These are phyloP conservation scores for Podaxis mareebaensis DNA, from an alignment of 768 basidiomycete species.

Conservation along the genomic window DNA sequence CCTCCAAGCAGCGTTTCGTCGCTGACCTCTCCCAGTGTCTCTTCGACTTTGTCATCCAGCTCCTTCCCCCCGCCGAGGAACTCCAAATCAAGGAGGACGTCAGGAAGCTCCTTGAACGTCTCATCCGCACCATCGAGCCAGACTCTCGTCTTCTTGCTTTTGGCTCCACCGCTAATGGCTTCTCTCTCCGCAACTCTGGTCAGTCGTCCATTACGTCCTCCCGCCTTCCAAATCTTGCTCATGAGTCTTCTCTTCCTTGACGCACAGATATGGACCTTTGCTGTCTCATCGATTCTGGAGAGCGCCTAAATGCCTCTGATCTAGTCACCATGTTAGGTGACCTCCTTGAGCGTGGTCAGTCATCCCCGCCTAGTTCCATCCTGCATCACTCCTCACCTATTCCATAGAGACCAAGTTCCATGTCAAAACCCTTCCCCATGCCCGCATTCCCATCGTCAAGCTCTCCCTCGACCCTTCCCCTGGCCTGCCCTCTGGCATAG, in stretches of 20 bases:
- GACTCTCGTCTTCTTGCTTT: conserved; percentile 89
- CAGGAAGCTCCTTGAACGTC: conserved; percentile 88
- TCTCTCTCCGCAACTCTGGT: conserved; percentile 96
- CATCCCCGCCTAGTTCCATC: conserved; percentile 9
- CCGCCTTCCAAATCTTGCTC: no score
- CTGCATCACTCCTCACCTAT: conserved; percentile 14
- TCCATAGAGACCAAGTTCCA: conserved; percentile 87
- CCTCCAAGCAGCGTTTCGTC: conserved; percentile 64
- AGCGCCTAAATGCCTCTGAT: conserved; percentile 79
- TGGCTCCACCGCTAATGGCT: conserved; percentile 96
- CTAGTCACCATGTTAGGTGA: conserved; percentile 94
- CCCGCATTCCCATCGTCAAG: conserved; percentile 98
- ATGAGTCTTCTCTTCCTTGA: no score
- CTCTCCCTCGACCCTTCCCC: conserved; percentile 87
- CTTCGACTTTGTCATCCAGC: conserved; percentile 91
- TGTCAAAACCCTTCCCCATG: conserved; percentile 94
- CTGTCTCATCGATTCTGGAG: conserved; percentile 89
- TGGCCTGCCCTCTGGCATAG: conserved; percentile 82
- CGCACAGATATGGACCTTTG: conserved; percentile 94
- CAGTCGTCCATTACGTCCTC: conserved; percentile 18
- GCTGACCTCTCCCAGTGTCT: conserved; percentile 86
- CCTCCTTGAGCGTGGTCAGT: conserved; percentile 87
- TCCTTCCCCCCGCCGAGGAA: conserved; percentile 88
- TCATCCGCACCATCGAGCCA: conserved; percentile 94
- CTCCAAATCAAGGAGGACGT: conserved; percentile 96